Evolutionary conservation across 768 basidiomycete genomes (phyloP), one percentile per base, ranked within the genome.

Genomic region (Podaxis sp.): DNA sequence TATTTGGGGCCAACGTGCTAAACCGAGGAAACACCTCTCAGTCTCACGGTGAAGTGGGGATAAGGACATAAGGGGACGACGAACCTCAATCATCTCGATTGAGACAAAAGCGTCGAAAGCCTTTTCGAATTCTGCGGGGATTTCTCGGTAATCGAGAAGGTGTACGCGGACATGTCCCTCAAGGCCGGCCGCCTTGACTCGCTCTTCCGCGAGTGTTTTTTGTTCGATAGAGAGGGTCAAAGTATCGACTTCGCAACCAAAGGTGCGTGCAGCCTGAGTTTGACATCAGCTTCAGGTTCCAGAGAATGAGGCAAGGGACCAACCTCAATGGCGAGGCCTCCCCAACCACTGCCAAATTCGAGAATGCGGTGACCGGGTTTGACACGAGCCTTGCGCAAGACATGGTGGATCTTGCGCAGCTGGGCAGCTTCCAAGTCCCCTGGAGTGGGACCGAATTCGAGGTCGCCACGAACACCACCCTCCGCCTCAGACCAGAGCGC

Each of bases 301-400:
- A 53, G 35, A 37, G 28, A 52, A 61, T 50, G 55, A 35, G 18
- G 42, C n/a, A 40, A 64, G 7, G 58, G 47, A 64, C 71, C 27
- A 55, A 88, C 91, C 83, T 91, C 87, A 61, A 96, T 95, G 11
- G 93, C 91, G 48, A 96, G 80, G 53, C 87, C 91, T 21, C 93
- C 94, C 94, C 94, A 96, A n/a, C 94, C 94, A 52, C 88, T 88
- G 23, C 93, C 94, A 67, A 95, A 93, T 76, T 96, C 94, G 37
- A 96, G 78, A 47, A 95, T 83, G 27, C 92, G 84, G 70, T 93
- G 81, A 0, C 92, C 92, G 48, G 85, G 86, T 68, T 84, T 81
- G 59, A 95, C 87, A 53, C 86, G 86, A 27, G 92, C 91, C 63
- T 87, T 83, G 14, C 76, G 79, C 61, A 95, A 88, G 63, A 95